A percentile compares a stretch with the other conserved stretches of the same genome.
Conservation (phyloP, 2,329 filamentous ascomycete genomes). For the Pseudogymnoascus sp. region DNA sequence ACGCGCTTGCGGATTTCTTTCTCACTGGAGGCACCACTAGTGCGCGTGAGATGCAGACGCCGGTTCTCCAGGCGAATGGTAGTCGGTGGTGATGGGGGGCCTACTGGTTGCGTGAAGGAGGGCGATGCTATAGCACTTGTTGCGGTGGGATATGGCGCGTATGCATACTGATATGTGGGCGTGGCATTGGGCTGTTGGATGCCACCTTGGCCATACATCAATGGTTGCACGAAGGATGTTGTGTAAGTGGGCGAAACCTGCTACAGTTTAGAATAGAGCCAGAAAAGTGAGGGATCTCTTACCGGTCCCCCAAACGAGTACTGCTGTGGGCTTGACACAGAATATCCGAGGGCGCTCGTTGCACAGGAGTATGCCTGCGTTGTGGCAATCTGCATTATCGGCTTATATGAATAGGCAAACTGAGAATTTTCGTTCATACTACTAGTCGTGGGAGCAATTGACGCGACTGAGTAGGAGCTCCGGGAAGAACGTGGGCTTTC, state of each 20-base stretch:
- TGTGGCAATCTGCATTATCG: constrained; percentile 5
- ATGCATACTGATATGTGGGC: constrained; percentile 6
- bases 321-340: not conserved
- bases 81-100: not conserved
- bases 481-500: not conserved
- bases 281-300: not conserved
- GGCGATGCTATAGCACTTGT: not conserved
- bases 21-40: constrained; percentile 3
- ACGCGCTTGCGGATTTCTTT: not conserved
- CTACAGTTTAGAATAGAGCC: not conserved
- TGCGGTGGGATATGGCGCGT: not conserved
- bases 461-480: not conserved
- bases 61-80: not conserved
- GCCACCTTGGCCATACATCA: constrained; percentile 2
- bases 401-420: not conserved
- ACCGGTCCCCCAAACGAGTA: not conserved
- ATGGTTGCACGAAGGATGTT: not conserved
- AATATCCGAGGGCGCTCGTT: not conserved
- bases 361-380: not conserved
- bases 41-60: constrained; percentile 1
- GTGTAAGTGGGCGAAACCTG: constrained; percentile 5
- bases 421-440: constrained; percentile 2
- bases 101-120: not conserved
- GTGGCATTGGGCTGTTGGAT: not conserved
- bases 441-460: constrained; percentile 1